Base-by-base conservation (phyloP, 306 rosid species). In the Medicago truncatula region DNA sequence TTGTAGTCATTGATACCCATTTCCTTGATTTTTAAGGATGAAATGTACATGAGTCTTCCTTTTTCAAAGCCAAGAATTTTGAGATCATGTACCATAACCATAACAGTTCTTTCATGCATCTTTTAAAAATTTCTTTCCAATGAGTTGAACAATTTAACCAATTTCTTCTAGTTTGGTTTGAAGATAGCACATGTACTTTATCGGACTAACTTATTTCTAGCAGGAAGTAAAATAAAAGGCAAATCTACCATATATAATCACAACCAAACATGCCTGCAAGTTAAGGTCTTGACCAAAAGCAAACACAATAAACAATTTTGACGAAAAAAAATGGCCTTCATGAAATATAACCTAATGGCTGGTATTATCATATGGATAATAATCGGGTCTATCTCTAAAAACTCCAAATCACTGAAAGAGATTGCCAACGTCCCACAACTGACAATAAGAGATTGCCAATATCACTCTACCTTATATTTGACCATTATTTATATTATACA, bases 401-500 rank as follows among this genome's bases (percentile, higher is more conserved):
- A 76, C 61, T 46, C 14, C 21, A 39, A 9, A 74, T 65, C 40
- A 39, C 53, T 62, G 64, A 73, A 54, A 64, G 31, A 28, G 31
- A 3, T 28, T 28, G 31, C 52, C 53, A 79, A 49, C 43, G 43
- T 68, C 21, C 21, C 39, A 38, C 78, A 13, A 53, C 31, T 25
- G 63, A 21, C 75, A 57, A 68, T 41, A 58, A 44, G 47, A 60
- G 8, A 74, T 36, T 69, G 73, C 76, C 53, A 34, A 17, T 52
- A 9, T 28, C 50, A 13, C 39, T 36, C 62, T 38, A 64, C 39
- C 66, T 77, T 77, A 77, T 70, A 70, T 54, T 69, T 70, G 12
- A 44, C 65, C 64, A 58, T 50, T 56, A 47, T 74, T 65, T 40
- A 73, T 47, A 78, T 81, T 67, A 17, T 72, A 66, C 79, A 73